Percentiles rank a stretch among this genome's conserved stretches.
Conservation (phyloP, 129 eudicot species). For the Centaurea solstitialis region DNA sequence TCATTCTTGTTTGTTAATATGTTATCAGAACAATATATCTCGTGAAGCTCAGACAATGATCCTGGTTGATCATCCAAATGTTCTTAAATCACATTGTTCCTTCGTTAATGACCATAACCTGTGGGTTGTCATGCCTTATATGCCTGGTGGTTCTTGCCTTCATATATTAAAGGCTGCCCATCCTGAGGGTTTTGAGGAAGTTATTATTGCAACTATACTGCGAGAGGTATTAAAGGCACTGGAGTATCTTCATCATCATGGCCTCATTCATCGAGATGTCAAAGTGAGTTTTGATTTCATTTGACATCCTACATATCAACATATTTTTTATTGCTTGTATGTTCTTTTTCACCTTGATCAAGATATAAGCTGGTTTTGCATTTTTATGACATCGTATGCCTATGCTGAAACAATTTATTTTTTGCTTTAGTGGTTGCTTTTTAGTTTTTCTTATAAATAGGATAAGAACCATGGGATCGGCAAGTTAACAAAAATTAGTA, state of each 20-base stretch:
- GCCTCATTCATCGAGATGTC: slow-evolving; percentile 95
- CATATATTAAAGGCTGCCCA: slow-evolving; percentile 81
- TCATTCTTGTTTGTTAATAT: slow-evolving; percentile 14
- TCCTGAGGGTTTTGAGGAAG: slow-evolving; percentile 94
- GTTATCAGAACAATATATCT: slow-evolving; percentile 68
- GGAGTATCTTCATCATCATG: slow-evolving; percentile 92
- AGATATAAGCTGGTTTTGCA: slow-evolving; percentile 15
- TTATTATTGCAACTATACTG: slow-evolving; percentile 83
- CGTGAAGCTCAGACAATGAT: slow-evolving; percentile 97
- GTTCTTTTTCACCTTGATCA: slow-evolving; percentile 6
- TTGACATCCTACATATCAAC: neutral
- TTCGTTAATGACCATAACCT: slow-evolving; percentile 82
- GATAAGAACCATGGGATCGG: neutral
- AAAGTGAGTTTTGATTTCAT: slow-evolving; percentile 57
- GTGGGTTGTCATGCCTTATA: slow-evolving; percentile 96
- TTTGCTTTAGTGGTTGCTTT: neutral
- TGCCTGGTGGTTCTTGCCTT: slow-evolving; percentile 97
- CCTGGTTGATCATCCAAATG: slow-evolving; percentile 89
- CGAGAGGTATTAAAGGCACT: slow-evolving; percentile 90
- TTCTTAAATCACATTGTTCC: slow-evolving; percentile 87
- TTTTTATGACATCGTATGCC: neutral
- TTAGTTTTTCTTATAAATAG: neutral
- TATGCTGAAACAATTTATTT: neutral
- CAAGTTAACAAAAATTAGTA: neutral
- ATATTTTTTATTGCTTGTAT: neutral